These are phyloP conservation scores for Aspergillus japonicus DNA, from an alignment of 2,329 filamentous ascomycete species.

Conservation along the genomic window DNA sequence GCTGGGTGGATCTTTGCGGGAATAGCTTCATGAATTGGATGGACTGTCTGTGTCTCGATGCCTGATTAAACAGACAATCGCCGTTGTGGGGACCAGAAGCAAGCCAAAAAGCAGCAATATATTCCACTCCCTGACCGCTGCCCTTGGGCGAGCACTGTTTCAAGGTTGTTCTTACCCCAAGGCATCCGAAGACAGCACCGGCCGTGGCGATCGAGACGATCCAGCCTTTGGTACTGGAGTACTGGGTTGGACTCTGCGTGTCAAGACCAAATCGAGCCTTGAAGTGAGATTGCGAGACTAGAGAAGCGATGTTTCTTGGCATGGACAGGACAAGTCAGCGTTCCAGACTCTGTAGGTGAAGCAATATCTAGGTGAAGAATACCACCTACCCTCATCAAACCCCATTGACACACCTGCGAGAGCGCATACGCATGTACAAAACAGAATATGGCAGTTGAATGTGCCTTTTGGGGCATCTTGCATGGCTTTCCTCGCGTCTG, in stretches of 20 bases:
- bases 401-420: constrained; percentile 22
- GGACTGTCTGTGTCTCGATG: no score
- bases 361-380: no score
- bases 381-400: constrained; percentile 16
- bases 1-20: no score
- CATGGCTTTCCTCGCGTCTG: constrained; percentile 15
- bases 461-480: constrained; percentile 20
- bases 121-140: no score
- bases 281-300: constrained; percentile 19
- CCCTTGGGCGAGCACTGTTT: background rate
- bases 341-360: background rate
- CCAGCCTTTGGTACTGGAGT: constrained; percentile 20
- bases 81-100: no score
- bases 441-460: constrained; percentile 21
- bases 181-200: constrained; percentile 20
- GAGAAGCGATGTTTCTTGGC: constrained; percentile 21
- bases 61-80: no score
- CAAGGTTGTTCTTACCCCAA: constrained; percentile 10
- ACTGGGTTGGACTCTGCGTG: background rate
- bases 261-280: constrained; percentile 15
- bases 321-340: background rate
- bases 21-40: no score
- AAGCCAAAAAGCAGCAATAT: no score
- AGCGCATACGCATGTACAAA: constrained; percentile 22
- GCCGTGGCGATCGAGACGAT: constrained; percentile 20